phyloP scores from a whole-genome alignment of 257 asterid genomes.

The Misopates orontium region DNA sequence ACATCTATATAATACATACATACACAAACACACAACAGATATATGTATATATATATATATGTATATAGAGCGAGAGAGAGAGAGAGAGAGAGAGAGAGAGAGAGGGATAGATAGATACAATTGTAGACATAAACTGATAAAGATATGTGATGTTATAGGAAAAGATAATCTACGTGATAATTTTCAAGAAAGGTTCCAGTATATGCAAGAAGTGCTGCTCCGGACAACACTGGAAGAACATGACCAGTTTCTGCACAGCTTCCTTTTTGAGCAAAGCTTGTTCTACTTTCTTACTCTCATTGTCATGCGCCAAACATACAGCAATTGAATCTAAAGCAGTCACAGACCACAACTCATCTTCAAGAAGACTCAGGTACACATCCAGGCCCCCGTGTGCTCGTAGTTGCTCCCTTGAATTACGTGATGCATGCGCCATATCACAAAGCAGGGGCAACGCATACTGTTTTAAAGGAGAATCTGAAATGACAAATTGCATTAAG shows the following conservation, averaged over 20 bases:
- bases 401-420: conserved; percentile 94
- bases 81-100: no score
- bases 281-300: conserved; percentile 88
- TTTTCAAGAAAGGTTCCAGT: conserved; percentile 95
- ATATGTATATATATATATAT: no score
- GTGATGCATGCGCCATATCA: conserved; percentile 99
- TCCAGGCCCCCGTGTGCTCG: conserved; percentile 98
- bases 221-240: conserved; percentile 87
- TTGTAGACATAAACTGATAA: no score
- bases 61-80: no score
- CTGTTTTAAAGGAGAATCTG: conserved; percentile 87
- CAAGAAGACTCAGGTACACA: conserved; percentile 91
- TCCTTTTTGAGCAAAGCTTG: conserved; percentile 88
- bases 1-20: no score
- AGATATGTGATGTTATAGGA: neutral
- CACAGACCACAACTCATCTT: conserved; percentile 93
- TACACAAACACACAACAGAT: no score
- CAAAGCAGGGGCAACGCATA: conserved; percentile 90
- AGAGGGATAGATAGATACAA: no score
- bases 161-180: conserved; percentile 75
- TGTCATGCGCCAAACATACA: conserved; percentile 96
- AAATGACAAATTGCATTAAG: conserved; percentile 86
- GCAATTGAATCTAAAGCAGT: conserved; percentile 98
- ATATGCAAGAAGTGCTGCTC: conserved; percentile 95
- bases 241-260: conserved; percentile 86